phyloP scores from a whole-genome alignment of 2,329 filamentous ascomycete genomes.

The Esteya vermicola region DNA sequence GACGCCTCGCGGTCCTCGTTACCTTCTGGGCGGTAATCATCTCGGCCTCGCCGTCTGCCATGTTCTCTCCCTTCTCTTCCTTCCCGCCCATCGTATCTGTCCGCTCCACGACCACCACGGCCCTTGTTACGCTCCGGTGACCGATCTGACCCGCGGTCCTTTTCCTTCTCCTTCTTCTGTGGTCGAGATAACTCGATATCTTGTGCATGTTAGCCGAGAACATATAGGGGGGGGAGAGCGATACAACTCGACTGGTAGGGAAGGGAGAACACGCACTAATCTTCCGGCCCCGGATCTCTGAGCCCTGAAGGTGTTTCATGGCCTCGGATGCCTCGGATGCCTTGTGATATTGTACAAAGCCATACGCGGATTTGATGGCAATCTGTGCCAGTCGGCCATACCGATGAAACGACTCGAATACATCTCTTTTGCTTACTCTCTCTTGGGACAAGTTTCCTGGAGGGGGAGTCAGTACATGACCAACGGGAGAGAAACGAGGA shows the following conservation, averaged over 20 bases:
- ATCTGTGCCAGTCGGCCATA: conserved; percentile 87
- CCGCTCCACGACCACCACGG: conserved; percentile 27
- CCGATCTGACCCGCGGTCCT: too few relatives aligned
- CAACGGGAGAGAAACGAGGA: conserved; percentile 9
- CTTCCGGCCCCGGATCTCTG: conserved; percentile 72
- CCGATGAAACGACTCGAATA: conserved; percentile 79
- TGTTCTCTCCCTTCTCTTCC: conserved; percentile 24
- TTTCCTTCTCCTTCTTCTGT: conserved; percentile 55
- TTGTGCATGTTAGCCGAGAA: conserved; percentile 23
- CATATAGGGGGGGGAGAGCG: too few relatives aligned
- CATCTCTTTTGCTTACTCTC: conserved; percentile 81
- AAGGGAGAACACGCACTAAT: conserved; percentile 56
- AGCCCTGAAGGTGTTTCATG: conserved; percentile 64
- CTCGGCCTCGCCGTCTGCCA: conserved; percentile 36
- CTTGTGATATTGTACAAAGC: conserved; percentile 88
- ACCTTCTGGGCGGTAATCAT: conserved; percentile 51
- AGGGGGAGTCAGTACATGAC: conserved; percentile 12
- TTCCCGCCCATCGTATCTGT: conserved; percentile 30
- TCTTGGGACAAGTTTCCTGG: conserved; percentile 90
- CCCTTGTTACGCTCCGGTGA: conserved; percentile 43
- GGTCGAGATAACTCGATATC: conserved; percentile 83
- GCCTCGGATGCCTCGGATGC: conserved; percentile 59
- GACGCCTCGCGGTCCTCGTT: conserved; percentile 40
- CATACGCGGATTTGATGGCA: conserved; percentile 91
- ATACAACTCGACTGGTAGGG: too few relatives aligned